These are phyloP conservation scores for Cerrena zonata DNA, from an alignment of 1,284 basidiomycete species.

Conservation along the genomic window DNA sequence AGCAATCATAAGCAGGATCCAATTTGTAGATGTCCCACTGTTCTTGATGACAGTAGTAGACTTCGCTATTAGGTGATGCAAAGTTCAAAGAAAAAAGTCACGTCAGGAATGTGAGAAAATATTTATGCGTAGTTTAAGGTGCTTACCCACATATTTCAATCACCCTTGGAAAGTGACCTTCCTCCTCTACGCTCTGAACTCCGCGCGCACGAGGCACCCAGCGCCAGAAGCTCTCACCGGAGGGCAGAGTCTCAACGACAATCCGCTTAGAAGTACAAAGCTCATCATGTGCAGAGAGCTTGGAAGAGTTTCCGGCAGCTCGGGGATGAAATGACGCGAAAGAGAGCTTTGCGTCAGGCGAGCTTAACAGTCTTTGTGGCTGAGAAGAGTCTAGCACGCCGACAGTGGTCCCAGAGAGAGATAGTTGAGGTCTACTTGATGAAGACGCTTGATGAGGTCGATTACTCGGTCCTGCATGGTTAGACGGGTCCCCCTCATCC, in stretches of 20 bases:
- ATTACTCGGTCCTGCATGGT: neutral
- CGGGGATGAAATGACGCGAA: slow-evolving; percentile 68
- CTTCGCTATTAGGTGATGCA: slow-evolving; percentile 33
- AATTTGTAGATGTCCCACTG: slow-evolving; percentile 81
- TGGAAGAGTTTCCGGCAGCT: slow-evolving; percentile 41
- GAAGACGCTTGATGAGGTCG: neutral
- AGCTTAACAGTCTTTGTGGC: slow-evolving; percentile 49
- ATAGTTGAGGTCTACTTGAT: neutral
- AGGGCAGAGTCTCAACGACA: slow-evolving; percentile 57
- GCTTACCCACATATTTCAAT: slow-evolving; percentile 65
- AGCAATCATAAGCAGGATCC: slow-evolving; percentile 62
- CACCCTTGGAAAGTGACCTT: slow-evolving; percentile 64
- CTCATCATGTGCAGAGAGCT: slow-evolving; percentile 40
- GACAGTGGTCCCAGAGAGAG: slow-evolving; percentile 32
- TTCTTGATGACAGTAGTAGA: slow-evolving; percentile 52
- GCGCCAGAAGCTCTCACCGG: slow-evolving; percentile 56
- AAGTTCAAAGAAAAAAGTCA: neutral
- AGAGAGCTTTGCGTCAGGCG: slow-evolving; percentile 28
- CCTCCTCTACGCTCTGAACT: slow-evolving; percentile 50
- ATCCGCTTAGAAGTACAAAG: slow-evolving; percentile 57
- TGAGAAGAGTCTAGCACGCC: slow-evolving; percentile 60
- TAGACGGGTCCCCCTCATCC: neutral
- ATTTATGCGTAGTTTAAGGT: neutral
- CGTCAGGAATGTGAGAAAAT: slow-evolving; percentile 2
- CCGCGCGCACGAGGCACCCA: slow-evolving; percentile 65